A percentile compares a stretch with the other conserved stretches of the same genome.
phyloP scores from a whole-genome alignment of 2,329 filamentous ascomycete species.

The Penicillium rolfsii region DNA sequence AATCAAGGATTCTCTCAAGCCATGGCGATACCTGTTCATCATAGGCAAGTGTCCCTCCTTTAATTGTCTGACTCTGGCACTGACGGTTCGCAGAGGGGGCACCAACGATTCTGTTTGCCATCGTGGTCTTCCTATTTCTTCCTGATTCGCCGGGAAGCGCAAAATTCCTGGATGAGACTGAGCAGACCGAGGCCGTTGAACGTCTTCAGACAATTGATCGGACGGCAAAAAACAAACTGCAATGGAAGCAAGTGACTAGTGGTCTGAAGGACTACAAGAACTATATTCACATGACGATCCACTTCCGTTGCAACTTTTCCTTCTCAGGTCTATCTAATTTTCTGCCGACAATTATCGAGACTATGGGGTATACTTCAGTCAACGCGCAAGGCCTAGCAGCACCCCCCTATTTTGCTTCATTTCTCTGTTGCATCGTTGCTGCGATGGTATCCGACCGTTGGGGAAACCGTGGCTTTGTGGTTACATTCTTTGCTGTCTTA shows the following conservation, averaged over 20 bases:
- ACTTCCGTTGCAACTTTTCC: slow-evolving; percentile 44
- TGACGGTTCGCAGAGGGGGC: slow-evolving; percentile 41
- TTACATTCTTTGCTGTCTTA: slow-evolving; percentile 33
- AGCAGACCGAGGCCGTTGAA: slow-evolving; percentile 56
- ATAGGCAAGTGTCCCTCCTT: slow-evolving; percentile 35
- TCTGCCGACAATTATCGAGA: slow-evolving; percentile 47
- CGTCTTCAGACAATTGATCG: slow-evolving; percentile 44
- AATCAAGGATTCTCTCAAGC: slow-evolving; percentile 22
- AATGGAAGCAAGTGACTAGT: slow-evolving; percentile 40
- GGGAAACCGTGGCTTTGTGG: slow-evolving; percentile 40
- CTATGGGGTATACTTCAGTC: slow-evolving; percentile 46
- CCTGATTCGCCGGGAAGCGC: slow-evolving; percentile 51
- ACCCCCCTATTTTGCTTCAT: slow-evolving; percentile 48
- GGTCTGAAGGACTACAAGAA: slow-evolving; percentile 45
- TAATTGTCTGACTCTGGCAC: background rate
- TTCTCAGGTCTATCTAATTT: slow-evolving; percentile 49
- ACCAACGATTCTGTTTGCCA: slow-evolving; percentile 48
- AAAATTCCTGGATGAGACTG: slow-evolving; percentile 47
- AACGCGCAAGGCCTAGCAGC: slow-evolving; percentile 49
- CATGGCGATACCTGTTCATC: slow-evolving; percentile 54
- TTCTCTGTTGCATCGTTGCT: slow-evolving; percentile 35
- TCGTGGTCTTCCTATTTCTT: slow-evolving; percentile 48
- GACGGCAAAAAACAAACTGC: slow-evolving; percentile 32
- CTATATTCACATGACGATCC: slow-evolving; percentile 42
- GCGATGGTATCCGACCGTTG: slow-evolving; percentile 44